A percentile compares a stretch with the other conserved stretches of the same genome.
Evolutionary conservation across 2,329 filamentous ascomycete genomes (phyloP).

Genomic region (Fusarium globosum): DNA sequence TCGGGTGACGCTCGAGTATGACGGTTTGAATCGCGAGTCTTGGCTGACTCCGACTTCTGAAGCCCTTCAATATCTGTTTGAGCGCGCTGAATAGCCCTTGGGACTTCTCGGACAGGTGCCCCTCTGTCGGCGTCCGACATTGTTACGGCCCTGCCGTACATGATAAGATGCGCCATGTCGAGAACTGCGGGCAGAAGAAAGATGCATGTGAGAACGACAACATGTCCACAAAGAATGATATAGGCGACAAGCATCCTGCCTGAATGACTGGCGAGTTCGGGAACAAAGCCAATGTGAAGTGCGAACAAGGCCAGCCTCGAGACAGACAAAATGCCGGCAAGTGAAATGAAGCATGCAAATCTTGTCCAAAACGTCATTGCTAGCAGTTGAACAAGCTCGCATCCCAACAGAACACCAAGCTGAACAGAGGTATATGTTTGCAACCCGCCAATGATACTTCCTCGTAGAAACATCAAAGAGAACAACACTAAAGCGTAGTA

Average conservation of each 20-base stretch:
- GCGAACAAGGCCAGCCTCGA: slow-evolving; percentile 5
- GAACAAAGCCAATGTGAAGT: slow-evolving; percentile 14
- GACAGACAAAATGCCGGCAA: background rate
- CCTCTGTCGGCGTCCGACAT: background rate
- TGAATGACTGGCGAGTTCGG: background rate
- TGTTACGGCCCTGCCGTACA: background rate
- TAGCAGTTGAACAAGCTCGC: slow-evolving; percentile 17
- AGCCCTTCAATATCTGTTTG: background rate
- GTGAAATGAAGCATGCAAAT: background rate
- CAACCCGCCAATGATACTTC: slow-evolving; percentile 23
- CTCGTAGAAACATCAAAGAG: slow-evolving; percentile 24
- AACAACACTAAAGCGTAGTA: slow-evolving; percentile 19
- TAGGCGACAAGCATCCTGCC: slow-evolving; percentile 9
- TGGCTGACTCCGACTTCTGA: fast-evolving
- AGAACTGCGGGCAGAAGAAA: slow-evolving; percentile 4
- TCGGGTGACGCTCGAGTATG: fast-evolving
- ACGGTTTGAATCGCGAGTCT: background rate
- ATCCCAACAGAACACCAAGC: slow-evolving; percentile 14
- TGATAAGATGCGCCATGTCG: background rate
- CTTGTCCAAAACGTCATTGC: background rate
- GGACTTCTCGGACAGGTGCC: background rate
- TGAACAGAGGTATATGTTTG: slow-evolving; percentile 14
- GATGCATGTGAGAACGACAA: background rate
- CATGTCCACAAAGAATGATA: slow-evolving; percentile 13
- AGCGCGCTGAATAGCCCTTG: fast-evolving